phyloP scores from a whole-genome alignment of 306 rosid genomes.

The Prunus kanzakura region DNA sequence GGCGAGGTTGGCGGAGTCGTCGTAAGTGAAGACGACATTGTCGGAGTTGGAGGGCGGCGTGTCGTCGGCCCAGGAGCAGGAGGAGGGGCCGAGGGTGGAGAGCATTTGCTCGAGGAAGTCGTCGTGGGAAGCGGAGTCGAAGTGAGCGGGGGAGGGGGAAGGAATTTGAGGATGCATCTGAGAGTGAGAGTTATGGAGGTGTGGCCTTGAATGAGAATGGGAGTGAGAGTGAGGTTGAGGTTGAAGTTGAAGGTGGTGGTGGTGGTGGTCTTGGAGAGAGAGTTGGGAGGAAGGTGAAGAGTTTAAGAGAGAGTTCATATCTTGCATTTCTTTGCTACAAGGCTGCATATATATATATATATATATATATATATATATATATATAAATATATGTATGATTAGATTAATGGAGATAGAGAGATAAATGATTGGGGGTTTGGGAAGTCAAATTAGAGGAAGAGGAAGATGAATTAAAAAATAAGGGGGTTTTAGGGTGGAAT shows the following conservation, averaged over 20 bases:
- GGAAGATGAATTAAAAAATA: background rate
- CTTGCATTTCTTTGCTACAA: conserved; percentile 64
- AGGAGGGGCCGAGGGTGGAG: conserved; percentile 50
- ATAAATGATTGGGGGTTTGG: background rate
- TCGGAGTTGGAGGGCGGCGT: conserved; percentile 6
- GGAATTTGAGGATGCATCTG: conserved; percentile 32
- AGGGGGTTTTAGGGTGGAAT: background rate
- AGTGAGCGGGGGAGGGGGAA: conserved; percentile 22
- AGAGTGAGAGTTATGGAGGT: conserved; percentile 33
- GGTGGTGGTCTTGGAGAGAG: conserved; percentile 57
- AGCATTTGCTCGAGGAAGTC: conserved; percentile 93
- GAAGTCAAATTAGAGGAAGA: background rate
- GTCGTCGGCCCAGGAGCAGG: conserved; percentile 58
- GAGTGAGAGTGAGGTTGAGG: background rate
- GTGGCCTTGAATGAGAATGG: background rate
- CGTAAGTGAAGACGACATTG: conserved; percentile 41
- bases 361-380: conserved; percentile 3
- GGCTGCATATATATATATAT: conserved; percentile 49
- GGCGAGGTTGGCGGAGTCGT: conserved; percentile 51
- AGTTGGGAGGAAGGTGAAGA: conserved; percentile 30
- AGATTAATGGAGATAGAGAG: background rate
- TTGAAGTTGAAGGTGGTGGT: conserved; percentile 24
- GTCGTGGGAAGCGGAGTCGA: conserved; percentile 59
- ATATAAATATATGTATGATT: conserved; percentile 1
- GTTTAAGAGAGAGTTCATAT: conserved; percentile 56